Conservation (phyloP, 805 yeast species). For the Tanozyma kutaoensis region DNA sequence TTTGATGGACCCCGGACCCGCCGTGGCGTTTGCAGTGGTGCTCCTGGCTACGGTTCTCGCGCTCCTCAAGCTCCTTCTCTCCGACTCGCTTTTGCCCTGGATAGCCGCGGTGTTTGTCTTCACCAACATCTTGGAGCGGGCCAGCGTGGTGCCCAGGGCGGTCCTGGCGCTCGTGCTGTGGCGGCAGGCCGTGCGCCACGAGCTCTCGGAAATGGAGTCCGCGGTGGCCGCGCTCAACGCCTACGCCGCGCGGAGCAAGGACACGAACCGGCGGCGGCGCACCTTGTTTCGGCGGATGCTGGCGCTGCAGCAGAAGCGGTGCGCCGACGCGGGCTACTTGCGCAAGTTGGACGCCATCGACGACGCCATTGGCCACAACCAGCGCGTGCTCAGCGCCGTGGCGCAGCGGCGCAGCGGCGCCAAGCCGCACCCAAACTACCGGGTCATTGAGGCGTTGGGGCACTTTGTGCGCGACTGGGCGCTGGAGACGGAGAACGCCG, state of each 20-base stretch:
- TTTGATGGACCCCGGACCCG: no score
- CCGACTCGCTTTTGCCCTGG: no score
- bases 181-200: no score
- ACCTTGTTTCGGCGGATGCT: constrained; percentile 32
- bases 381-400: constrained; percentile 29
- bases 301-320: constrained; percentile 43
- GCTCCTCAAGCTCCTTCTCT: no score
- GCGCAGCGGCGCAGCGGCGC: constrained; percentile 26
- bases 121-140: no score
- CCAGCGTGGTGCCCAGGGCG: no score
- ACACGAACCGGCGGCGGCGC: constrained; percentile 32
- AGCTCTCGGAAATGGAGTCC: no score
- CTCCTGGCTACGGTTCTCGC: no score
- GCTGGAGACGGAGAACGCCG: constrained; percentile 29
- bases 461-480: constrained; percentile 75
- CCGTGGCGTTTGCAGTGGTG: no score
- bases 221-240: constrained; percentile 35
- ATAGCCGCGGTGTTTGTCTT: no score
- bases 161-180: no score
- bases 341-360: constrained; percentile 40
- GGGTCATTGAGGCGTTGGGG: constrained; percentile 57
- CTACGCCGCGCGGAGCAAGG: constrained; percentile 25
- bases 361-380: constrained; percentile 32
- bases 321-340: constrained; percentile 39
- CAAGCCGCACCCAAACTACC: constrained; percentile 23